Base-by-base conservation (phyloP, 208 protist genomes). In the Leishmania arabica region DNA sequence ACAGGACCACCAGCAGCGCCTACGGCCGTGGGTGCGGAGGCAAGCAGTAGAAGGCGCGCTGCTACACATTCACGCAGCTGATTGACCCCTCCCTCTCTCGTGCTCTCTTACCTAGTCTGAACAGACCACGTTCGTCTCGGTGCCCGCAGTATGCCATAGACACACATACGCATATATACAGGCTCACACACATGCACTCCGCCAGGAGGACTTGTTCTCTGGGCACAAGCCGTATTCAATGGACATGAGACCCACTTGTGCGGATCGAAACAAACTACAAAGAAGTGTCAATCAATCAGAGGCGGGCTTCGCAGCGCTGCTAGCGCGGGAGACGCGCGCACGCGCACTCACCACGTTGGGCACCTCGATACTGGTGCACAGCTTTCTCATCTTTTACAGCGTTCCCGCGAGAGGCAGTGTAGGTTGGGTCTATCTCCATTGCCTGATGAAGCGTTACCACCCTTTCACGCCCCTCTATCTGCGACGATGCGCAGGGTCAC, bases 1-100 rank as follows among this genome's bases (percentile, higher is more conserved):
- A 76, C 72, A 58, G 40, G 51, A 76, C 72, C 15, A 76, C 49
- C 51, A 76, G 17, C 53, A 76, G 72, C 31, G 72, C 72, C 51
- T 76, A 76, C 27, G 72, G 72, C 17, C 51, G 72, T n/a, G 72
- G 72, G 34, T 76, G 72, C 51, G 47, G 53, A 62, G 53, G 31
- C 7, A 24, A 76, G 15, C 27, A 58, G 49, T n/a, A 76, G 49
- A 34, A 13, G 72, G 17, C 31, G 31, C 31, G 69, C 6, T 73
- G 21, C 45, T 54, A 54, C 40, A 31, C 69, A 73, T 34, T 53
- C 1, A 73, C 69, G 69, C 45, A 53, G 69, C 9, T 24, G 24
- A 51, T 37, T 31, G 37, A 51, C 13, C 1, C n/a, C 21, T 21
- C 45, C 45, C 40, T 37, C 45, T 45, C 24, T 73, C 21, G 27